Base-by-base conservation (phyloP, 1,139 yeast genomes). In the Diutina scorzettiae region DNA sequence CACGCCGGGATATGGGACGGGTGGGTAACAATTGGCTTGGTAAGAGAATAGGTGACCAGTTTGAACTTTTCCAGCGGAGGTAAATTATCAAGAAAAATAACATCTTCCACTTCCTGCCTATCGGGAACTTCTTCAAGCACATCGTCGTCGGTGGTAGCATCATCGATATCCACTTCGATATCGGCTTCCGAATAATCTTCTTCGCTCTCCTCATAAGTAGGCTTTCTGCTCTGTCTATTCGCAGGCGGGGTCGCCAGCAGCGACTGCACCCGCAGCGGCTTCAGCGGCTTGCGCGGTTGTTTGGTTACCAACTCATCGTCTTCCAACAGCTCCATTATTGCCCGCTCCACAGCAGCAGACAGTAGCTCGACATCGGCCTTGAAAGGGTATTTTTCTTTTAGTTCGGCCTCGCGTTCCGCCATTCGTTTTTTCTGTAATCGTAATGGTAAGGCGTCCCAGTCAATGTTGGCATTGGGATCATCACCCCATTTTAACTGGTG, bases 1-100 rank as follows among this genome's bases (percentile, higher is more conserved):
- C 95, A 59, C 63, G 83, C 43, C 67, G 75, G 50, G 66, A 73
- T 56, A 61, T 86, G 95, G 4, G 76, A 70, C 2, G 96, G 96
- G 54, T 86, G 89, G 0, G 94, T 81, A 4, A 85, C 69, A 7
- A 74, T 59, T 23, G 81, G 81, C 9, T 70, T 68, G 1, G 86
- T 82, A 5, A 76, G 63, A 2, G 72, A 54, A 41, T 67, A 67
- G 32, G 64, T 70, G 18, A 83, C 51, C 8, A 63, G 65, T 8
- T 23, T 21, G 28, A 34, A 34, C 27, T 20, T 18, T n/a, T 34
- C 29, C 39, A 34, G 39, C 25, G 39, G 39, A 11, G 39, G 39
- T 23, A 34, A 23, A 16, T 14, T 34, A 16, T 34, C 39, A 8
- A 34, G 7, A 3, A 18, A 18, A 6, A 34, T 23, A 8, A 20